A percentile compares a stretch with the other conserved stretches of the same genome.
phyloP scores from a whole-genome alignment of 305 asterid genomes.

The Solanum hybrid region DNA sequence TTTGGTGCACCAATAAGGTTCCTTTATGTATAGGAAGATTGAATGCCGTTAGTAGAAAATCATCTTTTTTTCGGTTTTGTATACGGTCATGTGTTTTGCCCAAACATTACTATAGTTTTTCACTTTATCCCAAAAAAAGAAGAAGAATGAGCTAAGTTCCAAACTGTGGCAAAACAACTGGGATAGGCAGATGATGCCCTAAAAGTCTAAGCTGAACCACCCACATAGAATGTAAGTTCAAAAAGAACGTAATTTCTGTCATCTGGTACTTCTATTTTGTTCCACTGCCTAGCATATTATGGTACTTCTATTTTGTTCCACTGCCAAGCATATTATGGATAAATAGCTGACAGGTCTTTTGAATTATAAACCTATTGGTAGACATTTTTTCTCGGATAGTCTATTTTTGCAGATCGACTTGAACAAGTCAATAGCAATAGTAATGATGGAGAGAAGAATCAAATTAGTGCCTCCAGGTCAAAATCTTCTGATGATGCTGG shows the following conservation, averaged over 20 bases:
- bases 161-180: neutral
- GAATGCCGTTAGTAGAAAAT: neutral
- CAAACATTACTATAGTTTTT: neutral
- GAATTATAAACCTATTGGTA: neutral
- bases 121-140: neutral
- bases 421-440: conserved; percentile 39
- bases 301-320: neutral
- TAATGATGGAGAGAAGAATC: conserved; percentile 52
- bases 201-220: neutral
- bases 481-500: conserved; percentile 40
- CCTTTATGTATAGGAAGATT: neutral
- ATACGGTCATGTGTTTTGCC: neutral
- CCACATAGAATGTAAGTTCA: neutral
- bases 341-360: neutral
- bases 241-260: neutral
- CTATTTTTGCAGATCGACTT: conserved; percentile 27
- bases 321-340: neutral
- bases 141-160: neutral
- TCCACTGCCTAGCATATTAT: neutral
- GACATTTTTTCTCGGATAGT: conserved; percentile 8
- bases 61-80: neutral
- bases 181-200: neutral
- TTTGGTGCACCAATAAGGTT: neutral
- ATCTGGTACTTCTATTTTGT: neutral
- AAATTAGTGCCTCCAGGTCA: conserved; percentile 28